Base-by-base conservation (phyloP, 2,329 filamentous ascomycete species). In the Cercospora sp. region DNA sequence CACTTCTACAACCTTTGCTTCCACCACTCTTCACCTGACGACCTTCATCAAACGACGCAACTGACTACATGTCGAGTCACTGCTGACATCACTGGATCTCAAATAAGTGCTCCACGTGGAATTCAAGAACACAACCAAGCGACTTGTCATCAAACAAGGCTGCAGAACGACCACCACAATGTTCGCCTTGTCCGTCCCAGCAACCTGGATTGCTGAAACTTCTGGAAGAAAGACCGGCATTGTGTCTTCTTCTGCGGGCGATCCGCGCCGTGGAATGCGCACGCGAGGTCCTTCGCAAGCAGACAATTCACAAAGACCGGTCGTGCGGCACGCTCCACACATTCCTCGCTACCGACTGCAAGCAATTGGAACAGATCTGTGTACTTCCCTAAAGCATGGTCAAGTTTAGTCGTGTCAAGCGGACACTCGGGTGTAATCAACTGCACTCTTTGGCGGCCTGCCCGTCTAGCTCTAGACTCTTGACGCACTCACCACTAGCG, bases 281-380 rank as follows among this genome's bases (percentile, higher is more conserved):
- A 69, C 57, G 60, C 69, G 67, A 71, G 30, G 31, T 18, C 51
- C 66, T 64, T 71, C 63, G 73, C 67, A 72, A 72, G 61, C 73
- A 69, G 73, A 67, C 63, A 42, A 66, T 62, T 26, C 40, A 72
- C 70, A 73, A 73, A 73, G 69, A 53, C 60, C 5, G 48, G 26
- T 26, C 51, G 64, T 66, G 28, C 63, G 55, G 73, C 68, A 51
- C 57, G 30, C 61, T 69, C 70, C 63, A 69, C 66, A 69, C 70
- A 70, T 68, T 69, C 60, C 68, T 76, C 74, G 71, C 69, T 74
- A 75, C 71, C 72, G 63, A 73, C 66, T 73, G 70, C 68, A 63
- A 69, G 70, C 64, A 69, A 68, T 64, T 60, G 60, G 61, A 59
- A 48, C 61, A 59, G 48, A 68, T 33, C 40, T 63, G 58, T 69